Base-by-base conservation (phyloP, 192 early-diverging fungal species). In the Podila horticola region DNA sequence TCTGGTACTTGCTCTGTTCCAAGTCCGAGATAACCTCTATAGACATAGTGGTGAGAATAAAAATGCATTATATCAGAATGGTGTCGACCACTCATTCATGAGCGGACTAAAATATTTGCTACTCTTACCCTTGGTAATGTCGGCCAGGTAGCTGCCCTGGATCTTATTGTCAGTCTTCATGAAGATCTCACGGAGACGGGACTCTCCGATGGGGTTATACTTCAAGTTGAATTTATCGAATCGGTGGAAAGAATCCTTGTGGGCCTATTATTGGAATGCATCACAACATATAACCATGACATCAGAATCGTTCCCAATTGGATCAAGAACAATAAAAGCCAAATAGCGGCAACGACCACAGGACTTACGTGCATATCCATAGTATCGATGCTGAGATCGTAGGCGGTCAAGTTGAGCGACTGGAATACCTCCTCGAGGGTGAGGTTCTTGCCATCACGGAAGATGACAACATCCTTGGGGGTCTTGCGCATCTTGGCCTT, bases 161-260 rank as follows among this genome's bases (percentile, higher is more conserved):
- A 97, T 92, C 69, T 88, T 93, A 82, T 99, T 99, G 82, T 99
- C 96, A 0, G 96, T 96, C 88, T 99, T 99, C 85, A 99, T 87
- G 70, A 99, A 99, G 71, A 99, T 97, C 79, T 97, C 96, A 66
- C 97, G 86, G 57, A 99, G 83, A 71, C 97, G 95, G 26, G 95
- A 96, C 82, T 97, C 96, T 31, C 97, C 97, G 58, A 99, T 90
- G 10, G 97, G 97, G 71, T 97, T 97, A 85, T 99, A 99, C 82
- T 99, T 97, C 52, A 97, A 86, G 83, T 99, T 99, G 88, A 99
- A 99, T 84, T 97, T 97, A 87, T 97, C 97, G 67, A 98, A 97
- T 34, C 95, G 87, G 82, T 98, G 96, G 89, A 97, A 98, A 2
- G 96, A 95, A 84, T 96, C 95, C 65, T 96, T 96, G 86, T 98